A percentile compares a stretch with the other conserved stretches of the same genome.
Conservation (phyloP, 2,329 filamentous ascomycete genomes). For the Diaporthe sp. region DNA sequence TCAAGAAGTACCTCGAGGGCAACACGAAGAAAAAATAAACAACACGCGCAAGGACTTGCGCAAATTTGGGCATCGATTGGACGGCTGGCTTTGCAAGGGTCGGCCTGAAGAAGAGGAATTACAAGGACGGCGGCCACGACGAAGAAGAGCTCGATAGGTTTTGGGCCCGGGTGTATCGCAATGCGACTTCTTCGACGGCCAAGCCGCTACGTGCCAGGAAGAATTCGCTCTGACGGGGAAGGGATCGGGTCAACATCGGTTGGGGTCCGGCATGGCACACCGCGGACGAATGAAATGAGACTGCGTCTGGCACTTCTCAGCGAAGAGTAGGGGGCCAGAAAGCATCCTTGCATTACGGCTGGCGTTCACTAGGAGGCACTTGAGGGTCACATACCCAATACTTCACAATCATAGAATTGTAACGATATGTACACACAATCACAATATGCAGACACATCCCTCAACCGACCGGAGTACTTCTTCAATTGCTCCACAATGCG, state of each 20-base stretch:
- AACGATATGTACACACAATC: constrained; percentile 16
- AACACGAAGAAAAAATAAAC: constrained; percentile 63
- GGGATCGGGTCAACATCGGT: background rate
- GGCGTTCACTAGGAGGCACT: constrained; percentile 16
- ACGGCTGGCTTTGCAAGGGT: background rate
- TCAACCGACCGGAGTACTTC: background rate
- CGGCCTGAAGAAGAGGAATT: background rate
- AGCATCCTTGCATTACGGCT: constrained; percentile 10
- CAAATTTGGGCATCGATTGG: background rate
- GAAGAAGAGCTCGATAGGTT: background rate
- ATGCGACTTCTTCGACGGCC: background rate
- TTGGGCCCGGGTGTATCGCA: background rate
- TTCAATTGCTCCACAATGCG: background rate
- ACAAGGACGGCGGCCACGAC: background rate
- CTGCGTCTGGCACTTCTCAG: background rate
- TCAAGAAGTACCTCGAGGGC: constrained; percentile 76
- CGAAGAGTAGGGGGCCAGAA: background rate
- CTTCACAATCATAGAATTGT: constrained; percentile 16
- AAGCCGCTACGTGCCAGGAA: background rate
- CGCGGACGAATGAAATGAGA: background rate
- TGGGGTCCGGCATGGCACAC: background rate
- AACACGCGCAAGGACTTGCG: background rate
- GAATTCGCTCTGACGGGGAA: too few species aligned
- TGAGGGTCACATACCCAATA: background rate
- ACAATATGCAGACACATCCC: background rate